Base-by-base conservation (phyloP, 768 basidiomycete species). In the Leucocoprinus birnbaumii region DNA sequence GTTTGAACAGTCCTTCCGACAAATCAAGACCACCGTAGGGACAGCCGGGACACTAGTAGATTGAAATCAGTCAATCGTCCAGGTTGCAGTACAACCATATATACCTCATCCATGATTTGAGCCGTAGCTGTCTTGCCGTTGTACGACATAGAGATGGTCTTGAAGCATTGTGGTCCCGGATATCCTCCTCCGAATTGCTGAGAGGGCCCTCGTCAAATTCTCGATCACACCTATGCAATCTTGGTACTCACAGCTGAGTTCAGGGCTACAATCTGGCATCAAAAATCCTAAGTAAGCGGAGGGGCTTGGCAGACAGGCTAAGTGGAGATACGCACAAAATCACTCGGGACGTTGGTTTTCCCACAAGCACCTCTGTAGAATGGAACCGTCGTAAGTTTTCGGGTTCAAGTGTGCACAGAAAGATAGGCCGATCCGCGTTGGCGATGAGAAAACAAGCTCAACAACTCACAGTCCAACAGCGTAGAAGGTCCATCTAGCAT, bases 11-110 rank as follows among this genome's bases (percentile, higher is more conserved):
- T 48, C 84, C 83, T 13, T 68, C 62, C 22, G 84, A 84, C 52
- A 91, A 72, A 70, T 93, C 91, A 22, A 91, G 78, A 40, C 81
- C 89, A 24, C 76, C 78, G 27, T 66, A 77, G 22, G 82, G 82
- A 65, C 90, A 92, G 19, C 77, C 80, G 43, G 83, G 81, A 65
- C 89, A 90, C 81, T 87, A 37, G n/a, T n/a, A 24, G n/a, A 25
- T 45, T 18, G 51, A 53, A 22, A 34, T 18, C 42, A 42, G 51
- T 18, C 4, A 44, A 34, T 4, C 11, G 9, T 38, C 13, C 9
- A 14, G 16, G n/a, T 5, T 44, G 37, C 55, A 46, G 11, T 19
- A 53, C 51, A 31, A 31, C 11, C 51, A 46, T 51, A 59, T 63
- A 18, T 48, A 85, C 86, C 83, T 77, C 68, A 66, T 91, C 91